Base-by-base conservation (phyloP, 2,329 filamentous ascomycete species). In the Talaromyces sp. region DNA sequence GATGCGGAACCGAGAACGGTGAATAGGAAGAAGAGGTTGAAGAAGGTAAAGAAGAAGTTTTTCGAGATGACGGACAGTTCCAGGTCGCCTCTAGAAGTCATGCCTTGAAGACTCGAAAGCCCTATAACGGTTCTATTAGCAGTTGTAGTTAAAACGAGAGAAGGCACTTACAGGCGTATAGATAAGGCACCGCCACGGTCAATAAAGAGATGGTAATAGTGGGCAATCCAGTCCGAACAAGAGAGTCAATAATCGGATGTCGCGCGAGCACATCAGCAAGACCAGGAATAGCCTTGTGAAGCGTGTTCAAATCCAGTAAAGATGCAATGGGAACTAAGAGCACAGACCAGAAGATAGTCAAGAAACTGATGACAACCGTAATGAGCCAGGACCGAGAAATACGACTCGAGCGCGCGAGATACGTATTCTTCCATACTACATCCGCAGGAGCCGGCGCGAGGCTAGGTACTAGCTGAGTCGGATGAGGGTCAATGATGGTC, bases 41-140 rank as follows among this genome's bases (percentile, higher is more conserved):
- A 98, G 79, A 99, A 99, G 10, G 91, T 93, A 76, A 99, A 99
- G 84, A 98, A 97, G 80, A 98, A 99, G 78, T 98, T 99, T 81
- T 99, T 99, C 63, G 92, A 97, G 69, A 99, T 94, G 53, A 96
- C 85, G 0, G 95, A 98, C 6, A 99, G 84, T 77, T 98, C 95
- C 25, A 99, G 89, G 68, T 99, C 95, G 53, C 92, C 92, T 71
- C 93, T 91, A 0, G 95, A 98, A 61, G 97, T 92, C 89, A 96
- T 96, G 58, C 95, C 95, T 80, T 99, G 95, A 61, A 88, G 85
- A 75, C 93, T 93, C 2, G 94, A 92, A 11, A 99, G 85, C 82
- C 83, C 84, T 86, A 64, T 8, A 29, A 27, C 1, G 27, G n/a
- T 10, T 40, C 10, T 29, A 11, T 64, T 53, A 64, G 62, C 19